These are phyloP conservation scores for Vickermania spadyakhi DNA, from an alignment of 208 protist genomes.

Conservation along the genomic window DNA sequence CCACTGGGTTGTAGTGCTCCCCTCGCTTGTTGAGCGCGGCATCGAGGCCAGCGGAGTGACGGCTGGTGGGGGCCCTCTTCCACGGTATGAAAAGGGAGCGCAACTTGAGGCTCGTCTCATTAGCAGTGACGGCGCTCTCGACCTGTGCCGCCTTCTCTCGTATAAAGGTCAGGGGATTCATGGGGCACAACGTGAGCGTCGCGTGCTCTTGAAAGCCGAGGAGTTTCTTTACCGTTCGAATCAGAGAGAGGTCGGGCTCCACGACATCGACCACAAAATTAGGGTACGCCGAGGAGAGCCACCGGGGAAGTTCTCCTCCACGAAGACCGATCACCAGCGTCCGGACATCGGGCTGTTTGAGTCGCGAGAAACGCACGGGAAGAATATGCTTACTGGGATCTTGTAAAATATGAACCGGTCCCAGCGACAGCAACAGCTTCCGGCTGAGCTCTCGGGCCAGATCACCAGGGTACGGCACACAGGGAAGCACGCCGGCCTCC, in stretches of 20 bases:
- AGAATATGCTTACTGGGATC: slow-evolving; percentile 46
- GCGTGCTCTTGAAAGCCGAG: slow-evolving; percentile 72
- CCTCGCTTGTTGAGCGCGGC: background rate
- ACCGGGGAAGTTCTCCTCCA: slow-evolving; percentile 71
- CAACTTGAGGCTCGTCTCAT: slow-evolving; percentile 2
- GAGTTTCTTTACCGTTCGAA: slow-evolving; percentile 59
- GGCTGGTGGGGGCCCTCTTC: background rate
- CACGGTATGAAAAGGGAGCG: background rate
- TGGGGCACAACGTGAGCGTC: slow-evolving; percentile 49
- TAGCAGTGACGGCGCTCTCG: background rate
- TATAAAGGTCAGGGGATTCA: slow-evolving; percentile 61
- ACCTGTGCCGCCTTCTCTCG: slow-evolving; percentile 21
- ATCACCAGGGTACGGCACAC: slow-evolving; percentile 60
- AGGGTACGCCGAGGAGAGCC: slow-evolving; percentile 68
- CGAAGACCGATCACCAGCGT: slow-evolving; percentile 78
- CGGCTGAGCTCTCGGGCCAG: slow-evolving; percentile 67
- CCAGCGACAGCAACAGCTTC: slow-evolving; percentile 80
- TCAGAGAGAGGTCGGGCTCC: slow-evolving; percentile 75
- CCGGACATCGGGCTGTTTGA: slow-evolving; percentile 51
- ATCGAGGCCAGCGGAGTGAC: background rate
- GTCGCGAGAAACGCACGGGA: slow-evolving; percentile 60
- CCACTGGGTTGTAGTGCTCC: slow-evolving; percentile 1
- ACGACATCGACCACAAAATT: slow-evolving; percentile 83
- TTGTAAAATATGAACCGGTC: slow-evolving; percentile 70
- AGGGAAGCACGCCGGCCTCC: too few species aligned